These are phyloP conservation scores for Sherardia arvensis DNA, from an alignment of 257 asterid genomes.

Conservation along the genomic window DNA sequence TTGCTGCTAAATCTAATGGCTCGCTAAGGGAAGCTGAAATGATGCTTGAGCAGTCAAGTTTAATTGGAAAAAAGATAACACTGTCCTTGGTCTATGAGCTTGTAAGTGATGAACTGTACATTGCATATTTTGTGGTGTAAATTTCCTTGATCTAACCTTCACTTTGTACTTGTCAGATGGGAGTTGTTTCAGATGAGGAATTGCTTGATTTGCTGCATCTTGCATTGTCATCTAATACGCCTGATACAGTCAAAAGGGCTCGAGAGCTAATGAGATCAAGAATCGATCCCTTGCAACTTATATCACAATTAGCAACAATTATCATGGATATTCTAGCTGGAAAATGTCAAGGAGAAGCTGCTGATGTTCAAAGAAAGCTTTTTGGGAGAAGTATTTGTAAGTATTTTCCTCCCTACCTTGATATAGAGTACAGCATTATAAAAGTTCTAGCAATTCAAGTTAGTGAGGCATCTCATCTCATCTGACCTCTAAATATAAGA, in stretches of 20 bases:
- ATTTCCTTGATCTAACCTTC: constrained; percentile 8
- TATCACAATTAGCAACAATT: constrained; percentile 82
- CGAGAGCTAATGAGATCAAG: constrained; percentile 76
- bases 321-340: constrained; percentile 87
- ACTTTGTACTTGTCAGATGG: constrained; percentile 44
- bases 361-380: constrained; percentile 37
- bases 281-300: constrained; percentile 79
- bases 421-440: background rate
- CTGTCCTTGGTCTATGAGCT: constrained; percentile 66
- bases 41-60: constrained; percentile 87
- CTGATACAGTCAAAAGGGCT: constrained; percentile 69
- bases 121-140: background rate
- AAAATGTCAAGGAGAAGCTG: constrained; percentile 44
- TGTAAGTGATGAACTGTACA: constrained; percentile 44
- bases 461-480: background rate
- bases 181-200: constrained; percentile 84
- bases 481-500: background rate
- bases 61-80: constrained; percentile 75
- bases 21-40: constrained; percentile 87
- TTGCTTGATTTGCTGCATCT: constrained; percentile 67
- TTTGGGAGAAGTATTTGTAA: constrained; percentile 46
- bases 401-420: constrained; percentile 12
- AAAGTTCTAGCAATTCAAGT: background rate
- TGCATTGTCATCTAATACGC: constrained; percentile 80
- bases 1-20: constrained; percentile 66